Conservation (phyloP, 306 rosid species). For the Cucurbita maxima region DNA sequence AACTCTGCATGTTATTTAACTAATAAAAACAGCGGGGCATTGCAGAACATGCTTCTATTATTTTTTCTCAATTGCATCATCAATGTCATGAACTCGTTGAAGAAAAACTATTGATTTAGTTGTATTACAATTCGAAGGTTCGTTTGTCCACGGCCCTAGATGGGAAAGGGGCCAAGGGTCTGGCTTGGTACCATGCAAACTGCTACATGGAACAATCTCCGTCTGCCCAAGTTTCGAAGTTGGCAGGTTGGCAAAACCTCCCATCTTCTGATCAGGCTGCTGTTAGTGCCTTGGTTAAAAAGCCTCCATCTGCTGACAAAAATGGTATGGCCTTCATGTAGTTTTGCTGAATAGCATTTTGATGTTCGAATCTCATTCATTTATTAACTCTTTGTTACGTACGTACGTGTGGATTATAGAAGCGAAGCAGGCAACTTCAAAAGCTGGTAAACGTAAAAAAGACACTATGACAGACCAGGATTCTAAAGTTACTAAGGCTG, state of each 20-base stretch:
- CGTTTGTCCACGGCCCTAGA: slow-evolving; percentile 72
- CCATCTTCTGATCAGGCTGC: slow-evolving; percentile 63
- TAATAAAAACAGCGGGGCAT: background rate
- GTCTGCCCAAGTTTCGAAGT: slow-evolving; percentile 48
- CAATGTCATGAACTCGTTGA: background rate
- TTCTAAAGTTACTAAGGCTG: slow-evolving; percentile 50
- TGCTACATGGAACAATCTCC: slow-evolving; percentile 64
- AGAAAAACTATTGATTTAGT: background rate
- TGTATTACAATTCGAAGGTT: slow-evolving; percentile 34
- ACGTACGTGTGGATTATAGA: background rate
- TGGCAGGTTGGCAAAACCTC: slow-evolving; percentile 73
- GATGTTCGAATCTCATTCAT: background rate
- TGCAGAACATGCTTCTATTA: background rate
- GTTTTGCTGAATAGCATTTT: background rate
- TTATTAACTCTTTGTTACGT: slow-evolving; percentile 3
- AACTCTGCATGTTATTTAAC: too few species aligned
- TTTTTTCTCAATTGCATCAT: background rate
- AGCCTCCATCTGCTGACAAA: slow-evolving; percentile 21
- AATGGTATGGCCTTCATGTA: slow-evolving; percentile 26
- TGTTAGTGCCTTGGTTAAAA: slow-evolving; percentile 33
- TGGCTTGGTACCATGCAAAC: slow-evolving; percentile 87
- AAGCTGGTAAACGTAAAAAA: slow-evolving; percentile 62
- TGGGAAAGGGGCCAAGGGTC: slow-evolving; percentile 63
- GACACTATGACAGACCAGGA: slow-evolving; percentile 27
- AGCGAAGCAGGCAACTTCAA: slow-evolving; percentile 23